Evolutionary conservation across 768 basidiomycete genomes (phyloP).

Genomic region (Lyophyllum shimeji): DNA sequence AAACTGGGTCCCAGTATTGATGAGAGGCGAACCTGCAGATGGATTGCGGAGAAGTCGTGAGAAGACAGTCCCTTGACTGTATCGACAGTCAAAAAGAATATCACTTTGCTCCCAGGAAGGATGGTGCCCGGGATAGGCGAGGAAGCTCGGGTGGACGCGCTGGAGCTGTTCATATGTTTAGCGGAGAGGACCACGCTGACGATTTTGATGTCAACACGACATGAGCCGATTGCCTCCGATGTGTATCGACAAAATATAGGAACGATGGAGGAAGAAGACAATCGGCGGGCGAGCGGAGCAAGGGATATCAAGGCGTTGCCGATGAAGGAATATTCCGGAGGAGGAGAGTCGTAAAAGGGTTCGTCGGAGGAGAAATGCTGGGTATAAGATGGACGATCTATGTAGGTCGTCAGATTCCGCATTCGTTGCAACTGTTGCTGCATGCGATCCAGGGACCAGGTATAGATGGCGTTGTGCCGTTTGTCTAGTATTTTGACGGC

Average conservation of each 20-base stretch:
- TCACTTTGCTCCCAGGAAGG: conserved; percentile 77
- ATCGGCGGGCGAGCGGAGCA: conserved; percentile 72
- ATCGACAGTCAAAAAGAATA: conserved; percentile 85
- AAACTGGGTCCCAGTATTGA: conserved; percentile 77
- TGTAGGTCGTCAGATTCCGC: conserved; percentile 88
- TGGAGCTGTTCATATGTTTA: conserved; percentile 60
- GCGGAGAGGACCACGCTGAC: conserved; percentile 66
- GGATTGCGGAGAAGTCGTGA: conserved; percentile 84
- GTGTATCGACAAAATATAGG: conserved; percentile 95
- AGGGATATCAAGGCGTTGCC: conserved; percentile 85
- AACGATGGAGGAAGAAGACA: conserved; percentile 72
- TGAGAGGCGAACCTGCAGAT: conserved; percentile 86
- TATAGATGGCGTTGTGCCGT: conserved; percentile 81
- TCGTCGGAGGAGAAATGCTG: conserved; percentile 93
- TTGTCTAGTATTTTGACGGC: conserved; percentile 92
- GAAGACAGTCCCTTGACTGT: conserved; percentile 85
- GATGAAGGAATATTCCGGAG: conserved; percentile 90
- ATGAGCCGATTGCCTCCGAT: conserved; percentile 93
- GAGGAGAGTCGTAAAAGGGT: conserved; percentile 87
- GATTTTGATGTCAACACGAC: conserved; percentile 82
- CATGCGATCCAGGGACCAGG: conserved; percentile 89
- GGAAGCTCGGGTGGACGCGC: conserved; percentile 67
- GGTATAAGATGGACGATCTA: conserved; percentile 90
- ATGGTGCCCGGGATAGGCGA: conserved; percentile 71
- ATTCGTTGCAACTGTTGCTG: conserved; percentile 89